These are phyloP conservation scores for Septoria linicola DNA, from an alignment of 2,329 filamentous ascomycete genomes.

Conservation along the genomic window DNA sequence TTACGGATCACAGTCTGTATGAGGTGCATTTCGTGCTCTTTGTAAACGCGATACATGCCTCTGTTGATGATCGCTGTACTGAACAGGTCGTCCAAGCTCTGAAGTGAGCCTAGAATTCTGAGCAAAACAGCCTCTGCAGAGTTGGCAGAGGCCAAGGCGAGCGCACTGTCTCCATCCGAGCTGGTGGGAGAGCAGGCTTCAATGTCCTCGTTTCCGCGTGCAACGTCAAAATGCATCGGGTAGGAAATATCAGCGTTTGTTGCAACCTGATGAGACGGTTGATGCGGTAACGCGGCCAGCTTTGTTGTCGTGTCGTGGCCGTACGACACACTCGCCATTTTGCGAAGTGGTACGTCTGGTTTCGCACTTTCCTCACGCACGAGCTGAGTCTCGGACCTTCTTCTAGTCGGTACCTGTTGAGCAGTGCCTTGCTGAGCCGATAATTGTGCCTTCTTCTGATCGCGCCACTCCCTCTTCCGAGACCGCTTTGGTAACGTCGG, in stretches of 20 bases:
- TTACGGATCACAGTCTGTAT: conserved; percentile 53
- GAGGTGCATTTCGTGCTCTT: conserved; percentile 55
- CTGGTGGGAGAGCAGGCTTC: background rate
- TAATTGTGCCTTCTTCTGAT: background rate
- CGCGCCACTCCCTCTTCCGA: conserved; percentile 42
- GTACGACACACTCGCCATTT: conserved; percentile 20
- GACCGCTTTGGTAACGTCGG: conserved; percentile 45
- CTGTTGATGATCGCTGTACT: conserved; percentile 54
- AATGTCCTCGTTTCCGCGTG: background rate
- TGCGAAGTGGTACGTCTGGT: conserved; percentile 14
- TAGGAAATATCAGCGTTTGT: background rate
- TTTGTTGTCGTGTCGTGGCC: background rate
- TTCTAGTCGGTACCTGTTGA: background rate
- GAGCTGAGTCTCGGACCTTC: conserved; percentile 18
- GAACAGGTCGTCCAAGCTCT: conserved; percentile 56
- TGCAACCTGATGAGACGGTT: background rate
- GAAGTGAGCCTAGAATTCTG: conserved; percentile 51
- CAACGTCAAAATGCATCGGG: too few relatives aligned
- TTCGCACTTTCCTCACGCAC: background rate
- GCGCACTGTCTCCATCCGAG: background rate
- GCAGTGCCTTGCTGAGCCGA: background rate
- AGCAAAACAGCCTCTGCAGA: conserved; percentile 53
- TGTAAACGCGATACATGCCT: conserved; percentile 59
- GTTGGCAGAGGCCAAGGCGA: conserved; percentile 9
- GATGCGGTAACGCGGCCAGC: conserved; percentile 8